phyloP scores from a whole-genome alignment of 75 land plant species.

The Sequoia sempervirens region DNA sequence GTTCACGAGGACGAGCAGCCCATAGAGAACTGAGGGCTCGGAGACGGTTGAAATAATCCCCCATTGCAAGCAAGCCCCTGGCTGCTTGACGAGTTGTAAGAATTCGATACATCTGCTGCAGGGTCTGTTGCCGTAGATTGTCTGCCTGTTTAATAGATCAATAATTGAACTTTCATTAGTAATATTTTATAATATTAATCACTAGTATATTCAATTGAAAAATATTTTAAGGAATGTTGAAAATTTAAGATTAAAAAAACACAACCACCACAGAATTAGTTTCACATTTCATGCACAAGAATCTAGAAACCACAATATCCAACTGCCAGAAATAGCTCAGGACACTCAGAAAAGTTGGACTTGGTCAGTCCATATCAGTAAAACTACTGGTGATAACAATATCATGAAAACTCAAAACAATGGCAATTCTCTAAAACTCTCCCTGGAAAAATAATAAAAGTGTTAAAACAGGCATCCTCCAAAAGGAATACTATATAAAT shows the following conservation, averaged over 20 bases:
- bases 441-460: not conserved
- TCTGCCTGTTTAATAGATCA: conserved; percentile 67
- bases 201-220: not conserved
- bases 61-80: conserved; percentile 74
- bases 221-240: not conserved
- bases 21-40: conserved; percentile 80
- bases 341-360: not conserved
- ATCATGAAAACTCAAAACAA: not conserved
- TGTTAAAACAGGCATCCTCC: not conserved
- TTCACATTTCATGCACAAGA: not conserved
- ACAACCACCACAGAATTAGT: not conserved
- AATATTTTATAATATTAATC: not conserved
- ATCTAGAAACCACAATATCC: not conserved
- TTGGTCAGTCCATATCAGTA: not conserved
- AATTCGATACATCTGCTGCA: conserved; percentile 72
- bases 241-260: too few species aligned
- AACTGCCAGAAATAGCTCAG: not conserved
- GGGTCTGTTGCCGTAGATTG: conserved; percentile 68
- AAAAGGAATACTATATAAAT: not conserved
- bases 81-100: conserved; percentile 86
- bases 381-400: not conserved
- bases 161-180: not conserved
- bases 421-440: not conserved
- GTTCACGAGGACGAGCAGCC: conserved; percentile 77
- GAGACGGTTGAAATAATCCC: conserved; percentile 83